Conservation (phyloP, 78 protist species). For the Cavenderia fasciculata region DNA sequence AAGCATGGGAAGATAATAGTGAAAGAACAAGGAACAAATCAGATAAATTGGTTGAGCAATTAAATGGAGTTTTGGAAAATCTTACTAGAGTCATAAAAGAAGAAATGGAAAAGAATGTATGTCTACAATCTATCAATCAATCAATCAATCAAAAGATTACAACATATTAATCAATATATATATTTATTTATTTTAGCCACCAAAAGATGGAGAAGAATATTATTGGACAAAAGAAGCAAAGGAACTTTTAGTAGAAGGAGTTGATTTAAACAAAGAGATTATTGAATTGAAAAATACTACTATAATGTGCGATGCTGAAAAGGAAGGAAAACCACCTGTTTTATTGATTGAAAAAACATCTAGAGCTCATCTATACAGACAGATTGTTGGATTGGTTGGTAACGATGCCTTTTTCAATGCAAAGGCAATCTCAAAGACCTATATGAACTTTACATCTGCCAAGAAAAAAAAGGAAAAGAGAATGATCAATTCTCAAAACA, state of each 20-base stretch:
- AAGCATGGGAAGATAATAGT: slow-evolving; percentile 55
- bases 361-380: slow-evolving; percentile 24
- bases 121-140: neutral
- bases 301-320: neutral
- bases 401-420: neutral
- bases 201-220: neutral
- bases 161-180: no score
- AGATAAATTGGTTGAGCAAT: neutral
- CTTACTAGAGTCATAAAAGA: neutral
- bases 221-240: neutral
- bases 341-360: slow-evolving; percentile 31
- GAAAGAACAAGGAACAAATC: slow-evolving; percentile 7
- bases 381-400: slow-evolving; percentile 15
- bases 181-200: no score
- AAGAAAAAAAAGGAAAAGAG: slow-evolving; percentile 25
- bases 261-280: slow-evolving; percentile 41
- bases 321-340: neutral
- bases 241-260: neutral
- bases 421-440: slow-evolving; percentile 24
- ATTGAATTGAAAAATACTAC: slow-evolving; percentile 18
- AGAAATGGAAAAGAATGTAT: slow-evolving; percentile 1
- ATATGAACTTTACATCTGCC: slow-evolving; percentile 2
- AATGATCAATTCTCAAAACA: neutral
- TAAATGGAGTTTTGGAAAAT: neutral
- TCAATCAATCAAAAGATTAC: no score